These are phyloP conservation scores for Vitis cinerea DNA, from an alignment of 164 flowering plant genomes.

Conservation along the genomic window DNA sequence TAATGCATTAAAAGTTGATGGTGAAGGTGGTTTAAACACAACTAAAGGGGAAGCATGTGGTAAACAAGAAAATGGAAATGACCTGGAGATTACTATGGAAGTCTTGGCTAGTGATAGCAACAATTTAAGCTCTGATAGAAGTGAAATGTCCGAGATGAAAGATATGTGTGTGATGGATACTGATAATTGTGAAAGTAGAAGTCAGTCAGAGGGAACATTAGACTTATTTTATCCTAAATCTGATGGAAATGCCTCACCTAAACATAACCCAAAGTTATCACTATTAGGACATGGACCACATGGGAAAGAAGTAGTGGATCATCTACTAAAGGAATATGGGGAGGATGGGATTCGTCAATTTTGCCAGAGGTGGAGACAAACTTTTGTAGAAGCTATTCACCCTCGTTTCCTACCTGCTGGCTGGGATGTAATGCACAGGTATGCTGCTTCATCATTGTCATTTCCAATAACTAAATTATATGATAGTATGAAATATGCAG, in stretches of 20 bases:
- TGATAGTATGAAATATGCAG: no score
- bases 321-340: slow-evolving; percentile 59
- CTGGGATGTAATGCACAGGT: slow-evolving; percentile 98
- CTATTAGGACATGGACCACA: slow-evolving; percentile 97
- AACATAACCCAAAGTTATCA: slow-evolving; percentile 59
- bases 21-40: slow-evolving; percentile 3
- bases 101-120: slow-evolving; percentile 1
- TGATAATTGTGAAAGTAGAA: slow-evolving; percentile 25
- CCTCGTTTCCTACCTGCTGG: slow-evolving; percentile 92
- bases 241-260: slow-evolving; percentile 25
- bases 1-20: slow-evolving; percentile 10
- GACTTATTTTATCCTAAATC: slow-evolving; percentile 9
- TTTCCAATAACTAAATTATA: no score
- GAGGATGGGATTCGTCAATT: slow-evolving; percentile 77
- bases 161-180: slow-evolving; percentile 14
- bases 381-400: slow-evolving; percentile 78
- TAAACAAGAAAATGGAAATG: slow-evolving; percentile 13
- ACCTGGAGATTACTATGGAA: slow-evolving; percentile 12
- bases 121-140: slow-evolving; percentile 13
- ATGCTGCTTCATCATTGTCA: slow-evolving; percentile 5
- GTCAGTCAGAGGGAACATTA: slow-evolving; percentile 17
- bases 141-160: slow-evolving; percentile 15
- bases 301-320: slow-evolving; percentile 84
- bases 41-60: slow-evolving; percentile 12
- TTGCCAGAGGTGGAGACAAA: slow-evolving; percentile 95